A percentile compares a stretch with the other conserved stretches of the same genome.
Evolutionary conservation across 345 rosid genomes (phyloP).

Genomic region (Eucalyptus tenuipes): DNA sequence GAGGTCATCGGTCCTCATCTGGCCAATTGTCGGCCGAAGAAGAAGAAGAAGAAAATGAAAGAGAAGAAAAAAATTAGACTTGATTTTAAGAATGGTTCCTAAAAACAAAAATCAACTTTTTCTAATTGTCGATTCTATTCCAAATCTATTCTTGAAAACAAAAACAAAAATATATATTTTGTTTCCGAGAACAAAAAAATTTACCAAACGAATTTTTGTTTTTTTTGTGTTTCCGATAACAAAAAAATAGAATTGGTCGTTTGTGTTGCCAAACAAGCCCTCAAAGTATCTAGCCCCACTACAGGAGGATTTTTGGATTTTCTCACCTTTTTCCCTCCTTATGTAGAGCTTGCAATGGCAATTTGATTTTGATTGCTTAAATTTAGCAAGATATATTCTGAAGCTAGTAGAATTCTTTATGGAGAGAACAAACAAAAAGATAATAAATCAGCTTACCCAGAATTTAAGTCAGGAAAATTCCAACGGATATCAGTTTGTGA

Average conservation of each 20-base stretch:
- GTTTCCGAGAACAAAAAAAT: too few species aligned
- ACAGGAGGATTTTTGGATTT: neutral
- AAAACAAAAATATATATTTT: too few species aligned
- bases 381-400: neutral
- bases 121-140: too few species aligned
- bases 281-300: neutral
- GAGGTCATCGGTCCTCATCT: rapidly evolving
- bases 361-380: neutral
- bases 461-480: neutral
- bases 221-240: rapidly evolving
- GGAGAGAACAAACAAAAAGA: neutral
- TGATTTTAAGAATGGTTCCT: too few species aligned
- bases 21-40: rapidly evolving
- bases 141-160: too few species aligned
- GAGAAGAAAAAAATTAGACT: too few species aligned
- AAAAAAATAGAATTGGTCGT: too few species aligned
- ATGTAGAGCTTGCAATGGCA: neutral
- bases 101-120: too few species aligned
- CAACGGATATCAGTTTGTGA: neutral
- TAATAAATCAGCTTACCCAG: neutral
- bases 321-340: neutral
- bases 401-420: neutral
- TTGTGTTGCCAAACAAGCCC: too few species aligned
- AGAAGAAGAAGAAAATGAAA: too few species aligned
- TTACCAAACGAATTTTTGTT: too few species aligned